These are phyloP conservation scores for Pseudotsuga menziesii DNA, from an alignment of 75 land plant genomes.

Conservation along the genomic window DNA sequence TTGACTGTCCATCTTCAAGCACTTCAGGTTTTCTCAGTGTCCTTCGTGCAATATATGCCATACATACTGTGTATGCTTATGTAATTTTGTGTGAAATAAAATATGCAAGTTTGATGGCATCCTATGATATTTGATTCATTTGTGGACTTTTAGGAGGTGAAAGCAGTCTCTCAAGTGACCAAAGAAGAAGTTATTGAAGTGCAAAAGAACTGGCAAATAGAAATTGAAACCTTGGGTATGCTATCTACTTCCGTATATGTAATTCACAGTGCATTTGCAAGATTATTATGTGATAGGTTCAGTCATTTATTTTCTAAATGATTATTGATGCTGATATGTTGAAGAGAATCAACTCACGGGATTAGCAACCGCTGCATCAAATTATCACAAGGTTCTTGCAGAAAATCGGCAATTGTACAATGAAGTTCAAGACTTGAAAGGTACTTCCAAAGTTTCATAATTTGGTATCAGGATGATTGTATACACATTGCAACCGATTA, in stretches of 20 bases:
- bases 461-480: not conserved
- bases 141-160: conserved; percentile 31
- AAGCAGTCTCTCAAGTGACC: conserved; percentile 25
- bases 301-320: not conserved
- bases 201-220: conserved; percentile 40
- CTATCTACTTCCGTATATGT: not conserved
- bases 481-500: not conserved
- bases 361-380: conserved; percentile 51
- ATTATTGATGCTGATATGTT: not conserved
- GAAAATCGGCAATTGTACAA: conserved; percentile 81
- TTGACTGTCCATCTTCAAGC: conserved; percentile 33
- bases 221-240: conserved; percentile 53
- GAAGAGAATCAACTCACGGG: conserved; percentile 47
- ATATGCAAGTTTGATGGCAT: not conserved
- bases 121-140: not conserved
- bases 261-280: not conserved
- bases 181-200: conserved; percentile 45
- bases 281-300: not conserved
- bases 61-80: not conserved
- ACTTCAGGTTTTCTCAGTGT: conserved; percentile 35
- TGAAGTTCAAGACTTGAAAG: conserved; percentile 94
- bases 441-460: conserved; percentile 17
- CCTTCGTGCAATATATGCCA: not conserved
- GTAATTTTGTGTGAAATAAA: not conserved
- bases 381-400: conserved; percentile 62